Evolutionary conservation across 106 monocot species (phyloP).

Genomic region (Allium fistulosum): DNA sequence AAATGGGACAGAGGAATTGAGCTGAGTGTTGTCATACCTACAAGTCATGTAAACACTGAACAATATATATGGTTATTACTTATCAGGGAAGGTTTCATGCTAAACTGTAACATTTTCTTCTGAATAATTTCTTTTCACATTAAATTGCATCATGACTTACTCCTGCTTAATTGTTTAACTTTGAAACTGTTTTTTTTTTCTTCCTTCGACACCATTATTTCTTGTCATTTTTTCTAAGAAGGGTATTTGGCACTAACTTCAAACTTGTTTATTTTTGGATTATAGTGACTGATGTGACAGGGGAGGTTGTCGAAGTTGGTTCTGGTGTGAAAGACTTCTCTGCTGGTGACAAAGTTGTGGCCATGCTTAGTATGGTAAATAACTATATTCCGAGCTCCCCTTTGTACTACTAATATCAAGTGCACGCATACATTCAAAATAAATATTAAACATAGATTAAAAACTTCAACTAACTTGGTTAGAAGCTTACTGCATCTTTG

Average conservation of each 20-base stretch:
- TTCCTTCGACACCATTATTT: too few relatives aligned
- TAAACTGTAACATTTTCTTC: neutral
- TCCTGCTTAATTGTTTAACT: too few relatives aligned
- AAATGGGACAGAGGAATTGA: too few relatives aligned
- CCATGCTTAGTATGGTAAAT: conserved; percentile 27
- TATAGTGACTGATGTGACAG: conserved; percentile 44
- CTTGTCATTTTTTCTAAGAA: neutral
- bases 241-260: neutral
- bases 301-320: conserved; percentile 46
- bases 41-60: too few relatives aligned
- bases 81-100: too few relatives aligned
- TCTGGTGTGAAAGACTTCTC: conserved; percentile 30
- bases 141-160: neutral
- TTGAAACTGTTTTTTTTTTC: too few relatives aligned
- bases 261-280: neutral
- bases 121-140: neutral
- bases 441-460: too few relatives aligned
- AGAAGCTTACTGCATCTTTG: too few relatives aligned
- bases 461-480: too few relatives aligned
- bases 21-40: too few relatives aligned
- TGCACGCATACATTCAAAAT: neutral
- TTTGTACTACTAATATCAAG: too few relatives aligned
- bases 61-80: too few relatives aligned
- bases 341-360: conserved; percentile 53
- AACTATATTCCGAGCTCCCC: neutral